Conservation (phyloP, 345 rosid genomes). For the Punica granatum region DNA sequence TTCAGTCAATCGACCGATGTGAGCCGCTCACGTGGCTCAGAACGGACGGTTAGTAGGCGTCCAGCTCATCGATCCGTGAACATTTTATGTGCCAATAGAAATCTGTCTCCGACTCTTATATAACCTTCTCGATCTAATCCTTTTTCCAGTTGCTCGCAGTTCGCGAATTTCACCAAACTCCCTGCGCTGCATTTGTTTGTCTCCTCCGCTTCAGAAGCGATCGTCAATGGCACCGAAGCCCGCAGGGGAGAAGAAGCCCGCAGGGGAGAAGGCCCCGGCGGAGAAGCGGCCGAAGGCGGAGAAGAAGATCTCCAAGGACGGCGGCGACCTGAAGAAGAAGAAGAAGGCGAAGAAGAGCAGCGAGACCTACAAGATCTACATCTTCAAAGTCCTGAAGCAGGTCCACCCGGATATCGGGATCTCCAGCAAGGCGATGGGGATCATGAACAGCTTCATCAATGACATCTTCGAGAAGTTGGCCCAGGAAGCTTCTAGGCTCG, state of each 20-base stretch:
- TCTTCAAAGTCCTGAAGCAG: too few relatives aligned
- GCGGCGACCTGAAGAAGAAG: slow-evolving; percentile 40
- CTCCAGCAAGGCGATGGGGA: too few relatives aligned
- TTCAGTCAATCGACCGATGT: not conserved
- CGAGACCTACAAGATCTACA: slow-evolving; percentile 68
- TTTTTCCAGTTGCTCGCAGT: accelerated
- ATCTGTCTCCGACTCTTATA: slow-evolving; percentile 11
- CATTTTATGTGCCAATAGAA: slow-evolving; percentile 16
- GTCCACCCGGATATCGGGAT: too few relatives aligned
- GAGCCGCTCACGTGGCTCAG: not conserved
- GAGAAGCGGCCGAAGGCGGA: slow-evolving; percentile 59
- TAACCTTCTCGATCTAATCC: slow-evolving; percentile 12
- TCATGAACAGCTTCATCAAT: too few relatives aligned
- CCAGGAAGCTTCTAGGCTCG: slow-evolving; percentile 51
- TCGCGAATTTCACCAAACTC: not conserved
- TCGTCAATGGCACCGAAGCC: slow-evolving; percentile 46
- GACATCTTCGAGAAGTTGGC: slow-evolving; percentile 72
- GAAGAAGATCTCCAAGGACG: slow-evolving; percentile 50
- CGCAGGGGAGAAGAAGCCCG: slow-evolving; percentile 41
- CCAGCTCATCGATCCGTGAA: slow-evolving; percentile 31
- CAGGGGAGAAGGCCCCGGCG: slow-evolving; percentile 39
- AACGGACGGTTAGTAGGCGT: not conserved
- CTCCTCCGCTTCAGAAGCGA: not conserved
- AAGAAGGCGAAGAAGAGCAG: slow-evolving; percentile 47
- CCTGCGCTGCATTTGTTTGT: not conserved